phyloP scores from a whole-genome alignment of 805 yeast species.

The Wickerhamiella spandovensis region DNA sequence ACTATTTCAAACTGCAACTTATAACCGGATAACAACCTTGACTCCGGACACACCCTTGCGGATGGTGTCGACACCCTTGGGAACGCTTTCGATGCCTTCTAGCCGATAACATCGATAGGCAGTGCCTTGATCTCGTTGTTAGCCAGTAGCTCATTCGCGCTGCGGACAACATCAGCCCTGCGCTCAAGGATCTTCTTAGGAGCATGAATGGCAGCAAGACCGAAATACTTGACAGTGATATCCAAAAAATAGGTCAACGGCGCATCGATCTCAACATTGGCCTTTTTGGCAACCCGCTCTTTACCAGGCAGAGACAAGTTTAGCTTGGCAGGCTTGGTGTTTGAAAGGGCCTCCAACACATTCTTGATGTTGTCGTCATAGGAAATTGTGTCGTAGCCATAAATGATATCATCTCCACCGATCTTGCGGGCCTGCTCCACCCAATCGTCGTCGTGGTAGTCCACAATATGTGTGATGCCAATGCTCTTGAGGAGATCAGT shows the following conservation, averaged over 20 bases:
- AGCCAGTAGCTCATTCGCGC: constrained; percentile 5
- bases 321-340: constrained; percentile 4
- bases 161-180: neutral
- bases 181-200: constrained; percentile 6
- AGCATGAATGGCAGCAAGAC: constrained; percentile 5
- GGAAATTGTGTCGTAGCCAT: constrained; percentile 20
- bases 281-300: neutral
- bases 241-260: constrained; percentile 13
- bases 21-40: constrained; percentile 12
- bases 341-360: constrained; percentile 8
- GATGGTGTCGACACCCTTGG: constrained; percentile 9
- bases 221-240: constrained; percentile 14
- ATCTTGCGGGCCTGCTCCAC: constrained; percentile 32
- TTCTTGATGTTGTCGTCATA: constrained; percentile 8
- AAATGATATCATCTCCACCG: constrained; percentile 15
- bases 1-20: neutral
- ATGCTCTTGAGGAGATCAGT: constrained; percentile 28
- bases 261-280: constrained; percentile 4
- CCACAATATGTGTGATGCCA: constrained; percentile 42
- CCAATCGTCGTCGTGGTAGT: constrained; percentile 33
- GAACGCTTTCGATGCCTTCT: constrained; percentile 12
- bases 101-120: constrained; percentile 15
- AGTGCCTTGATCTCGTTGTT: constrained; percentile 8
- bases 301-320: neutral
- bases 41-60: constrained; percentile 14